A percentile compares a stretch with the other conserved stretches of the same genome.
Evolutionary conservation across 345 rosid genomes (phyloP).

Genomic region (Syzygium aqueum): DNA sequence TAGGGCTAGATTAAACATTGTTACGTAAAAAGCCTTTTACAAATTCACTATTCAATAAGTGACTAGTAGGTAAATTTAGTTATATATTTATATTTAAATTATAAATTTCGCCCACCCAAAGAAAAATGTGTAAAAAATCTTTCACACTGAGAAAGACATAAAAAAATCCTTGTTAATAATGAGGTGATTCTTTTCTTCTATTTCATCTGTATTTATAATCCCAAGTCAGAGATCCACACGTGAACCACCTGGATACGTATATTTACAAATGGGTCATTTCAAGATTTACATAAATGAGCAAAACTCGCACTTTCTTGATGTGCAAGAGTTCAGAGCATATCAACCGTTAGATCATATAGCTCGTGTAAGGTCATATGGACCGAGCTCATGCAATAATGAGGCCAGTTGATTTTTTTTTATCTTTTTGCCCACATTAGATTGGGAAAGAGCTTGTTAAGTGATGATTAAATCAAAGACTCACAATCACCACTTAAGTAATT

Average conservation of each 20-base stretch:
- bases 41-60: accelerated
- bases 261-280: neutral
- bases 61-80: neutral
- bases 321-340: neutral
- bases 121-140: neutral
- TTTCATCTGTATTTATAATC: neutral
- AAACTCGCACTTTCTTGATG: neutral
- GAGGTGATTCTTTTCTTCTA: neutral
- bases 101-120: neutral
- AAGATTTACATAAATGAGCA: neutral
- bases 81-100: neutral
- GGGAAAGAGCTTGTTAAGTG: neutral
- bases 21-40: neutral
- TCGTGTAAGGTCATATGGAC: neutral
- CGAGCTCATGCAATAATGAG: neutral
- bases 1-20: neutral
- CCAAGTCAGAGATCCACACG: neutral
- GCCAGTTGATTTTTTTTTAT: neutral
- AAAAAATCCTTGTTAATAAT: neutral
- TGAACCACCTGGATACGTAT: neutral
- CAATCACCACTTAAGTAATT: neutral
- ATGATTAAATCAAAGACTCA: neutral
- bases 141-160: neutral
- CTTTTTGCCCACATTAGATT: neutral
- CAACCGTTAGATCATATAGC: neutral